phyloP scores from a whole-genome alignment of 768 basidiomycete species.

The Boletus tylopilopsis region DNA sequence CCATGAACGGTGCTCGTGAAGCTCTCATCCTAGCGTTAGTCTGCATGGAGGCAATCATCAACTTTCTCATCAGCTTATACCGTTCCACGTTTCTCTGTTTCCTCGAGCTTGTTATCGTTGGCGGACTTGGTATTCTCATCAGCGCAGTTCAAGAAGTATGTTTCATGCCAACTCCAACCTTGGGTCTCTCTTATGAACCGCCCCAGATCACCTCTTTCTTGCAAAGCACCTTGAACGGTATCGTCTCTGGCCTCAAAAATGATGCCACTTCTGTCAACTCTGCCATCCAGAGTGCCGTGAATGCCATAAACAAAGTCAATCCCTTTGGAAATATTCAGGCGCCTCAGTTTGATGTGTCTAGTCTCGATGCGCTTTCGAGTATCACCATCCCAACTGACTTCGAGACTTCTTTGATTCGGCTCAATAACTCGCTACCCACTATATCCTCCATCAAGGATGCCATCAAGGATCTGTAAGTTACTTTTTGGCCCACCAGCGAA shows the following conservation, averaged over 20 bases:
- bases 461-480: conserved; percentile 62
- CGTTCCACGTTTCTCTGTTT: conserved; percentile 94
- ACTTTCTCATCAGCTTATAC: conserved; percentile 89
- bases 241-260: conserved; percentile 71
- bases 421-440: conserved; percentile 81
- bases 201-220: conserved; percentile 70
- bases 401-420: conserved; percentile 61
- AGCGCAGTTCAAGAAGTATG: conserved; percentile 79
- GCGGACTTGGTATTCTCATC: conserved; percentile 76
- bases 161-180: conserved; percentile 1
- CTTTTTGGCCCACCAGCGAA: not conserved
- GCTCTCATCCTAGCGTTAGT: conserved; percentile 74
- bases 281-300: conserved; percentile 58
- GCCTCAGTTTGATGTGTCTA: conserved; percentile 74
- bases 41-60: conserved; percentile 82
- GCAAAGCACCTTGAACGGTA: conserved; percentile 49
- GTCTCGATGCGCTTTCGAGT: conserved; percentile 68
- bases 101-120: conserved; percentile 82
- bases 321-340: conserved; percentile 65
- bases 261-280: conserved; percentile 67
- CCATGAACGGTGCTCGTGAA: conserved; percentile 71
- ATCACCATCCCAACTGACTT: conserved; percentile 79
- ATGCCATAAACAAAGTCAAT: conserved; percentile 71
- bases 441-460: conserved; percentile 68
- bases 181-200: conserved; percentile 11